Percentiles rank a stretch among this genome's conserved stretches.
These are phyloP conservation scores for Ilyonectria destructans DNA, from an alignment of 2,329 filamentous ascomycete species.

Conservation along the genomic window DNA sequence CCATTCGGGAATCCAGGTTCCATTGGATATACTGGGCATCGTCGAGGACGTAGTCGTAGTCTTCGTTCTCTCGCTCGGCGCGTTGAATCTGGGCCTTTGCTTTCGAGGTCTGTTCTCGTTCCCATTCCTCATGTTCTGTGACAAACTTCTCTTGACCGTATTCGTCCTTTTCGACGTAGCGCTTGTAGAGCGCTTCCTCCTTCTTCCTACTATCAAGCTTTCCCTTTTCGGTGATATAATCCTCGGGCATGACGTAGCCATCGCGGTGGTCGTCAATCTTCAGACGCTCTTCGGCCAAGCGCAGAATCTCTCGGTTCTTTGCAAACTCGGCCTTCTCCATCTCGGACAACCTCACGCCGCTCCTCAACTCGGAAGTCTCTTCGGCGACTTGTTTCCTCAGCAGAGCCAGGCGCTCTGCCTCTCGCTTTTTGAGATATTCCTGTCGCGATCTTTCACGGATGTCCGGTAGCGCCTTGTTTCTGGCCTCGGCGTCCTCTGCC, in stretches of 20 bases:
- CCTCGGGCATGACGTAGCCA: slow-evolving; percentile 93
- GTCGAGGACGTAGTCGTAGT: slow-evolving; percentile 96
- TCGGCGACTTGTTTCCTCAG: slow-evolving; percentile 92
- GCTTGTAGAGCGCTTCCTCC: slow-evolving; percentile 89
- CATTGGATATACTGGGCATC: slow-evolving; percentile 91
- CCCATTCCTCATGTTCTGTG: slow-evolving; percentile 97
- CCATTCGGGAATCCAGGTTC: slow-evolving; percentile 80
- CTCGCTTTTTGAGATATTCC: slow-evolving; percentile 94
- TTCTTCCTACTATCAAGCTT: slow-evolving; percentile 92
- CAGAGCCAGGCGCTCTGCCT: slow-evolving; percentile 88
- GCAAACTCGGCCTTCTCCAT: slow-evolving; percentile 90
- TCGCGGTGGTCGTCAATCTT: slow-evolving; percentile 93
- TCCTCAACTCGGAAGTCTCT: slow-evolving; percentile 85
- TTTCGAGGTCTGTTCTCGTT: slow-evolving; percentile 89
- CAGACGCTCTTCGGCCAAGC: slow-evolving; percentile 86
- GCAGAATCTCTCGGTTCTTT: slow-evolving; percentile 86
- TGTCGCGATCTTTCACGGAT: slow-evolving; percentile 88
- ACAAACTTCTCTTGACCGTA: slow-evolving; percentile 91
- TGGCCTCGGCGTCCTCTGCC: slow-evolving; percentile 72
- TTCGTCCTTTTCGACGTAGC: slow-evolving; percentile 90
- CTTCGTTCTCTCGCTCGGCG: slow-evolving; percentile 82
- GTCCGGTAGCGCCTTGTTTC: slow-evolving; percentile 83
- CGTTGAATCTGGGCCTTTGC: slow-evolving; percentile 89
- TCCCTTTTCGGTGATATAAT: slow-evolving; percentile 94
- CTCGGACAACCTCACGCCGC: slow-evolving; percentile 82